Evolutionary conservation across 192 early-diverging fungal genomes (phyloP), one percentile per base, ranked within the genome.

Genomic region (Coemansia sp.): DNA sequence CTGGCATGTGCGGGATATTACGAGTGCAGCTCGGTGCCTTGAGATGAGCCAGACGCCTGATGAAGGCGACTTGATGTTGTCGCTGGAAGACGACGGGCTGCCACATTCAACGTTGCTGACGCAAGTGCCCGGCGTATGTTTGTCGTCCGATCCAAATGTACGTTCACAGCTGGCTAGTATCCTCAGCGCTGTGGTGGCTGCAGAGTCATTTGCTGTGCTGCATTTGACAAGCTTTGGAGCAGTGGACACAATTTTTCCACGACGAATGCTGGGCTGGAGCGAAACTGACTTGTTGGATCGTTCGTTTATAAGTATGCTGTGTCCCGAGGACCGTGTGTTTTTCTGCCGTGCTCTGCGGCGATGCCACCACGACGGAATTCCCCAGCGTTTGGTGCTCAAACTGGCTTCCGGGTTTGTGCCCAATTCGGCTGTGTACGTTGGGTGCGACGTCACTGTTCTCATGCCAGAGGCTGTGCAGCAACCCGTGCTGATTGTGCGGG

Each of bases 381-480:
- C 76, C 14, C 76, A 73, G 67, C 59, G 76, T 3, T 37, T 79
- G 28, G 68, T 61, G 18, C 59, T 73, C 38, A 79, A 70, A 17
- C 31, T 79, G 12, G 63, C 67, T 1, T 20, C 52, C 2, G 52
- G 65, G 3, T 23, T 15, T 31, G 58, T 47, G n/a, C 3, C 17
- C 2, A 5, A 12, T 12, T 4, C 40, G 2, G 24, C 21, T 28
- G 37, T 20, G 24, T 70, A 67, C 37, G 14, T 79, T 23, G 68
- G 60, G 25, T 79, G 76, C 60, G 76, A 79, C 64, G 76, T 79
- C 68, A 79, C 76, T 11, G 64, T 79, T n/a, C 67, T 79, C 37
- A 60, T 79, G 63, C 76, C 76, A 38, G 76, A 79, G 48, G 49
- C 67, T 38, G 63, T 67, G 60, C 71, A 70, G 60, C 66, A 67